These are phyloP conservation scores for Ceratonia siliqua DNA, from an alignment of 306 rosid species.

Conservation along the genomic window DNA sequence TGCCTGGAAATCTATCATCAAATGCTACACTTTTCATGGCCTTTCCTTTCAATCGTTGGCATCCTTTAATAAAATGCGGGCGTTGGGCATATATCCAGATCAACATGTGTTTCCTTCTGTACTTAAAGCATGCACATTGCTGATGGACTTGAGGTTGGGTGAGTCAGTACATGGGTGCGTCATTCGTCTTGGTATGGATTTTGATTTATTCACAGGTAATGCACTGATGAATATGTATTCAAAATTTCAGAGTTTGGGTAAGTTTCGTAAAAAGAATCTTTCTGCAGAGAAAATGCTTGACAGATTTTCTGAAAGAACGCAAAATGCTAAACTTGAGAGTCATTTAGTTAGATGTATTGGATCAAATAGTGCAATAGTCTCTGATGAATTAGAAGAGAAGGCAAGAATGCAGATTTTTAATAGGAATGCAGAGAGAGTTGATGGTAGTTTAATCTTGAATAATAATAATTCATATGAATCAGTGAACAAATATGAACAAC, in stretches of 20 bases:
- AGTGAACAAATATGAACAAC: background rate
- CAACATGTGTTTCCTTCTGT: slow-evolving; percentile 72
- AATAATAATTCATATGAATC: background rate
- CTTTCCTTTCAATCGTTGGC: slow-evolving; percentile 47
- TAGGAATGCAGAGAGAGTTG: slow-evolving; percentile 7
- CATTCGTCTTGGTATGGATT: slow-evolving; percentile 55
- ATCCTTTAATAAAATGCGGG: slow-evolving; percentile 58
- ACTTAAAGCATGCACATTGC: slow-evolving; percentile 61
- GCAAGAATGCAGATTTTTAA: background rate
- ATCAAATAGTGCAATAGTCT: background rate
- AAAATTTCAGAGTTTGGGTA: slow-evolving; percentile 40
- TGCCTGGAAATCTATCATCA: slow-evolving; percentile 67
- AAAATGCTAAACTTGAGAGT: background rate
- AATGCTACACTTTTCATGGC: slow-evolving; percentile 65
- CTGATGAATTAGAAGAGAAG: slow-evolving; percentile 8
- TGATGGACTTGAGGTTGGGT: slow-evolving; percentile 53
- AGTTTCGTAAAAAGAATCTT: background rate
- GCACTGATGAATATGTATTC: slow-evolving; percentile 79
- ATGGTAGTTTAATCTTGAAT: slow-evolving; percentile 19
- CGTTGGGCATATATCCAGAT: slow-evolving; percentile 44
- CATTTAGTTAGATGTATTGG: background rate
- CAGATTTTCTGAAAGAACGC: slow-evolving; percentile 30
- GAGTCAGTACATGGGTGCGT: slow-evolving; percentile 61
- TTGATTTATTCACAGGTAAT: slow-evolving; percentile 71
- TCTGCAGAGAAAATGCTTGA: slow-evolving; percentile 43